Conservation (phyloP, 2,329 filamentous ascomycete species). For the Fusarium miscanthi region DNA sequence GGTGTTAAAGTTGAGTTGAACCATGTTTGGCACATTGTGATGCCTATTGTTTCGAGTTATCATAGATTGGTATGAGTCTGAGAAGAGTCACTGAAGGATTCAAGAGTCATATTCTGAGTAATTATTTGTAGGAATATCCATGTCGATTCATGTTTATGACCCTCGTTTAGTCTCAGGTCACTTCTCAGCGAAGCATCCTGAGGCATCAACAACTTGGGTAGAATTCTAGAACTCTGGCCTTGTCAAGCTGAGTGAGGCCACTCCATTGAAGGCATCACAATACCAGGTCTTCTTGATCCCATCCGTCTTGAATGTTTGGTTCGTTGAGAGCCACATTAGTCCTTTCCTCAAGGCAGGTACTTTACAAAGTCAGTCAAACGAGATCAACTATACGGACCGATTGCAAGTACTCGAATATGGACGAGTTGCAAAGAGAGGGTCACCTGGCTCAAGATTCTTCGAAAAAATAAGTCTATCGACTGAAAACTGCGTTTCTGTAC, state of each 20-base stretch:
- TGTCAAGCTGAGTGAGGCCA: constrained; percentile 8
- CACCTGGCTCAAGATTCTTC: constrained; percentile 1
- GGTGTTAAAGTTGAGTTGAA: constrained; percentile 28
- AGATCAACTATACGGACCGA: background rate
- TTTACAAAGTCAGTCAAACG: background rate
- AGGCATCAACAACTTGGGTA: constrained; percentile 40
- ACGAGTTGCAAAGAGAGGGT: background rate
- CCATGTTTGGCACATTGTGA: constrained; percentile 19
- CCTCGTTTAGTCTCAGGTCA: background rate
- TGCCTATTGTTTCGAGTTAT: constrained; percentile 17
- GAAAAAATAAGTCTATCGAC: background rate
- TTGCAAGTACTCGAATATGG: constrained; percentile 17
- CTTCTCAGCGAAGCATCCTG: constrained; percentile 22
- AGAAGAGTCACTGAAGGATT: constrained; percentile 32
- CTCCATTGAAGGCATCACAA: constrained; percentile 30
- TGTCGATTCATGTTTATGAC: background rate
- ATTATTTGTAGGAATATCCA: background rate
- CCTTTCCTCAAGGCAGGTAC: background rate
- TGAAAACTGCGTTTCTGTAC: constrained; percentile 1
- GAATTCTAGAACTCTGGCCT: constrained; percentile 15
- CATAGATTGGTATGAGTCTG: constrained; percentile 4
- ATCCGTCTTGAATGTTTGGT: background rate
- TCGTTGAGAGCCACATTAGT: background rate
- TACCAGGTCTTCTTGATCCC: background rate
- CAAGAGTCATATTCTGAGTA: constrained; percentile 28